Conservation (phyloP, 208 protist genomes). For the Vickermania spadyakhi region DNA sequence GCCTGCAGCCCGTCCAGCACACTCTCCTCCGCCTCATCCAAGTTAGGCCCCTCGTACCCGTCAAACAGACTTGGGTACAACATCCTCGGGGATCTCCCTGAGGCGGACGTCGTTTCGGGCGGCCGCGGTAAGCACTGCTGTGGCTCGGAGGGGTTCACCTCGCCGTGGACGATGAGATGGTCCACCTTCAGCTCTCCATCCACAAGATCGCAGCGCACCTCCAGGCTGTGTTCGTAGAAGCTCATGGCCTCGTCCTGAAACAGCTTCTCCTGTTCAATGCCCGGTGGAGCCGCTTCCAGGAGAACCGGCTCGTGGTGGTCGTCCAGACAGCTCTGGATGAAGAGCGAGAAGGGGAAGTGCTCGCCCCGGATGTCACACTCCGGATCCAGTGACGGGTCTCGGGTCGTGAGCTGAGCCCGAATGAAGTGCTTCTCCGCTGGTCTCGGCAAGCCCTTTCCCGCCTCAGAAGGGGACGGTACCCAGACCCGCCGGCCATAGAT, state of each 20-base stretch:
- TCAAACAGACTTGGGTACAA: conserved; percentile 64
- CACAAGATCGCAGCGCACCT: conserved; percentile 65
- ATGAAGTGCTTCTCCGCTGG: conserved; percentile 54
- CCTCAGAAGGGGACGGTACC: conserved; percentile 17
- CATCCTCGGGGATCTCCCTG: conserved; percentile 11
- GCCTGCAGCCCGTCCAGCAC: conserved; percentile 71
- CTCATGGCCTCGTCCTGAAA: conserved; percentile 19
- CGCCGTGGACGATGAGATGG: conserved; percentile 62
- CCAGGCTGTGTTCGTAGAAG: conserved; percentile 62
- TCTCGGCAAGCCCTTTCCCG: conserved; percentile 1
- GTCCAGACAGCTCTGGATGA: conserved; percentile 25
- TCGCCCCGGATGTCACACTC: conserved; percentile 80
- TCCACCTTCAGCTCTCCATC: conserved; percentile 72
- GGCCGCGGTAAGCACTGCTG: not conserved
- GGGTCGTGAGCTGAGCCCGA: conserved; percentile 63
- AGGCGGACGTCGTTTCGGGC: not conserved
- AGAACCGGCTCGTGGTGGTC: not conserved
- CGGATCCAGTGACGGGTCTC: conserved; percentile 75
- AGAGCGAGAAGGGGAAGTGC: conserved; percentile 83
- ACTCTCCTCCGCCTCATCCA: conserved; percentile 75
- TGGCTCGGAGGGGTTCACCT: not conserved
- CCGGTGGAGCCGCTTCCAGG: not conserved
- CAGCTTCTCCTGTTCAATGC: conserved; percentile 1
- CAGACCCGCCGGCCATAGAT: conserved; percentile 68
- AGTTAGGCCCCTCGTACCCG: conserved; percentile 63